Conservation (phyloP, 2,329 filamentous ascomycete species). For the Ilyonectria robusta region DNA sequence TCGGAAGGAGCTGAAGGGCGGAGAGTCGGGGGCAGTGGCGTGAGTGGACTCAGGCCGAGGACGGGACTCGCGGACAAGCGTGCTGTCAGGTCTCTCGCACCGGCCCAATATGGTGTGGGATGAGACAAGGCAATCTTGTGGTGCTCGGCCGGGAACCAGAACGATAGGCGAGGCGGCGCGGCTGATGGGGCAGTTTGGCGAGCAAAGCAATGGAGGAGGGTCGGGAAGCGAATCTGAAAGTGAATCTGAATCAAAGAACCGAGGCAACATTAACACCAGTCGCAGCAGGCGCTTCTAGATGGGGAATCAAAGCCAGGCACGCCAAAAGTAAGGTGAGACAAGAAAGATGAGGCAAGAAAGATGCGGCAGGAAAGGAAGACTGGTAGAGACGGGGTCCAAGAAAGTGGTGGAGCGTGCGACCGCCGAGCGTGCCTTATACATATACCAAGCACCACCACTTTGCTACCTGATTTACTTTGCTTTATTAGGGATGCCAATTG, state of each 20-base stretch:
- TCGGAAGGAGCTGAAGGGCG: slow-evolving; percentile 7
- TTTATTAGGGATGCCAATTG: slow-evolving; percentile 24
- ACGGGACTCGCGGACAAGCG: slow-evolving; percentile 19
- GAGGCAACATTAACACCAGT: slow-evolving; percentile 10
- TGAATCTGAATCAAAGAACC: slow-evolving; percentile 18
- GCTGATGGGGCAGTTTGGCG: slow-evolving; percentile 2
- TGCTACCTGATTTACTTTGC: slow-evolving; percentile 28
- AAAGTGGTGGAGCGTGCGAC: slow-evolving; percentile 27
- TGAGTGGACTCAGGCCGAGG: slow-evolving; percentile 3
- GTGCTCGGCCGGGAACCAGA: slow-evolving; percentile 7
- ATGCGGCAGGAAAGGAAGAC: slow-evolving; percentile 10
- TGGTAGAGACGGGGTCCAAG: slow-evolving; percentile 25
- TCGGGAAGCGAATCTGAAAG: slow-evolving; percentile 10
- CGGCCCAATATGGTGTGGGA: slow-evolving; percentile 6
- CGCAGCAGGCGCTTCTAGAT: slow-evolving; percentile 8
- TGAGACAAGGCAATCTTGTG: slow-evolving; percentile 26
- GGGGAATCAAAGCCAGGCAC: slow-evolving; percentile 4
- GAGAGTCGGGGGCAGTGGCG: slow-evolving; percentile 3
- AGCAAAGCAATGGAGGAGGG: neutral
- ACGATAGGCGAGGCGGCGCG: neutral
- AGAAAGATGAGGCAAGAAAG: slow-evolving; percentile 10
- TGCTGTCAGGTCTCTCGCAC: neutral
- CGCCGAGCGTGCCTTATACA: slow-evolving; percentile 38
- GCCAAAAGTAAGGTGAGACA: slow-evolving; percentile 5
- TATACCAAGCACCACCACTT: slow-evolving; percentile 5